Evolutionary conservation across 169 alveolate genomes (phyloP), one percentile per base, ranked within the genome.

Genomic region (Plasmodium sp.): DNA sequence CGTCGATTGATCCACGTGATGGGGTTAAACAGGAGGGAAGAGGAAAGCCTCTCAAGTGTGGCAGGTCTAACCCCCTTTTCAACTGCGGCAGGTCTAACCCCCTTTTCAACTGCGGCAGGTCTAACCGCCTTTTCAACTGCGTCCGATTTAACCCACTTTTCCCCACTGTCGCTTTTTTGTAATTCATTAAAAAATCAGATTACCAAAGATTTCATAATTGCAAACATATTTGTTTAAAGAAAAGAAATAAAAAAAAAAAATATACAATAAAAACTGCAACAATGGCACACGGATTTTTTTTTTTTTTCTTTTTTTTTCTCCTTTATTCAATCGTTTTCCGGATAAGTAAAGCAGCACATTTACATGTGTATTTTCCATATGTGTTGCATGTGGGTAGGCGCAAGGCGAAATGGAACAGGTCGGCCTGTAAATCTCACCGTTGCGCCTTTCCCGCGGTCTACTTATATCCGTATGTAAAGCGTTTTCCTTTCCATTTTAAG

Each of bases 181-280:
- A 48, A 85, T 85, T 85, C 93, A 85, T 74, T 85, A 85, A 85
- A 85, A 85, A 85, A 45, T 85, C 93, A 85, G 93, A 85, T 85
- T 85, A 85, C 93, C 93, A 85, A 85, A 85, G 93, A 85, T 85
- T 85, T 73, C 79, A n/a, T 51, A 54, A 43, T 48, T 85, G 34
- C 71, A 83, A 83, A 67, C 92, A 83, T 83, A 18, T 83, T 82
- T 82, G 79, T 18, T 74, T 48, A 85, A 77, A 74, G 84, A 85
- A 77, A 85, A 75, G 93, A 85, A 85, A 45, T 36, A 85, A 75
- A 73, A 83, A 85, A 74, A 74, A 62, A 51, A 31, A 85, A 74
- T 36, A 36, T 22, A 39, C 6, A 45, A 45, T 45, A 45, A 45
- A 9, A 45, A 85, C 12, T 45, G 56, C n/a, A 67, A 43, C 31